Evolutionary conservation across 2,329 filamentous ascomycete genomes (phyloP).

Genomic region (Ophiocordyceps camponoti-rufipedis): DNA sequence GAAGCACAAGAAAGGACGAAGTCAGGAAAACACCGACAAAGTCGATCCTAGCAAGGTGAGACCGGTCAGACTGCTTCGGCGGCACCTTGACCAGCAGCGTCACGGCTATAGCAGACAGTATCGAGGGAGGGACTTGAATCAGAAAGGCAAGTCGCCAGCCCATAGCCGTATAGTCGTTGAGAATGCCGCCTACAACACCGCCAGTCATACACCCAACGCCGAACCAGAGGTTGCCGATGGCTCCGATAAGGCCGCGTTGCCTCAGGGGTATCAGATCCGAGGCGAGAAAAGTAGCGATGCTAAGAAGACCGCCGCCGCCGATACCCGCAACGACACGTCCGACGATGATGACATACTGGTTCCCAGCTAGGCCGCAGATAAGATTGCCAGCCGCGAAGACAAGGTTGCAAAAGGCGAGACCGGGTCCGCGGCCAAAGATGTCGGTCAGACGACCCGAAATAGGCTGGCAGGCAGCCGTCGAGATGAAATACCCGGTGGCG

Average conservation of each 20-base stretch:
- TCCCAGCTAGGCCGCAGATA: conserved; percentile 57
- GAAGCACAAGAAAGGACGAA: conserved; percentile 46
- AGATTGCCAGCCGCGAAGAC: conserved; percentile 68
- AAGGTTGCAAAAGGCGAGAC: conserved; percentile 61
- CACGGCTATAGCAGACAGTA: conserved; percentile 52
- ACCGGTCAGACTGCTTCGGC: conserved; percentile 50
- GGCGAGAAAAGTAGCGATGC: conserved; percentile 50
- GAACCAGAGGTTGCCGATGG: conserved; percentile 68
- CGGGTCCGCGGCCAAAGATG: conserved; percentile 66
- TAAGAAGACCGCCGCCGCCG: conserved; percentile 63
- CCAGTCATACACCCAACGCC: conserved; percentile 66
- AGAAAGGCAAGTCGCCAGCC: conserved; percentile 25
- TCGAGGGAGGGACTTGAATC: conserved; percentile 45
- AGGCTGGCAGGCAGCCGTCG: conserved; percentile 74
- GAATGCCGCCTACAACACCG: conserved; percentile 63
- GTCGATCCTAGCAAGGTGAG: conserved; percentile 59
- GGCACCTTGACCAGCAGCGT: conserved; percentile 53
- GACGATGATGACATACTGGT: conserved; percentile 50
- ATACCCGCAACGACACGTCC: conserved; percentile 68
- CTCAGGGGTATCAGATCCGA: conserved; percentile 58
- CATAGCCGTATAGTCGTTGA: conserved; percentile 43
- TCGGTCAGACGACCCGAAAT: conserved; percentile 74
- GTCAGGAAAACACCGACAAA: conserved; percentile 56
- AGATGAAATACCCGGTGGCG: conserved; percentile 71
- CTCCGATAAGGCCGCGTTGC: conserved; percentile 62